Percentiles rank a stretch among this genome's conserved stretches.
phyloP scores from a whole-genome alignment of 352 stramenopile species.

The Phytophthora megakarya region DNA sequence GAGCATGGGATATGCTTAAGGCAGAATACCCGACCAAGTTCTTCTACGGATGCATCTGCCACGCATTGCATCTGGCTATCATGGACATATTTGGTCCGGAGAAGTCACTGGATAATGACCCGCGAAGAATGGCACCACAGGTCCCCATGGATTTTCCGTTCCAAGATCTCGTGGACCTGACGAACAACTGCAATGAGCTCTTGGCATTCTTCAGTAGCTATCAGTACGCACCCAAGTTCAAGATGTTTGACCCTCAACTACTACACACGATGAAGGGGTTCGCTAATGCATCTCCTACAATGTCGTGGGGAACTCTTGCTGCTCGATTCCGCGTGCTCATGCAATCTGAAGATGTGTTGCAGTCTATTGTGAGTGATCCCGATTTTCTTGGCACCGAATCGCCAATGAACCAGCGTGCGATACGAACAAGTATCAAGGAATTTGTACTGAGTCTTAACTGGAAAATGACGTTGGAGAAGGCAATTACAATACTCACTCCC shows the following conservation, averaged over 20 bases:
- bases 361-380: slow-evolving; percentile 73
- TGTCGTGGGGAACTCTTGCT: slow-evolving; percentile 73
- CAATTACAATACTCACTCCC: slow-evolving; percentile 75
- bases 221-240: slow-evolving; percentile 75
- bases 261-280: slow-evolving; percentile 82
- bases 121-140: slow-evolving; percentile 63
- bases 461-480: slow-evolving; percentile 83
- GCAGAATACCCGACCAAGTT: slow-evolving; percentile 86
- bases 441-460: slow-evolving; percentile 78
- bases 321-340: slow-evolving; percentile 71
- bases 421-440: slow-evolving; percentile 69
- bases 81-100: slow-evolving; percentile 84
- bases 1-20: slow-evolving; percentile 86
- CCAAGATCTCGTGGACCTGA: slow-evolving; percentile 80
- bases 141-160: slow-evolving; percentile 80
- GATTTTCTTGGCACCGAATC: slow-evolving; percentile 53
- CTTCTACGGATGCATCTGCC: slow-evolving; percentile 85
- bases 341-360: slow-evolving; percentile 71
- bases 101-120: slow-evolving; percentile 73
- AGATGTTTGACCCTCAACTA: slow-evolving; percentile 74
- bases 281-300: slow-evolving; percentile 57
- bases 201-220: slow-evolving; percentile 85
- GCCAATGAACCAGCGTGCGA: slow-evolving; percentile 54
- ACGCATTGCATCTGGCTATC: slow-evolving; percentile 79
- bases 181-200: slow-evolving; percentile 71